Conservation (phyloP, 352 stramenopile species). For the Globisporangium okanoganense region DNA sequence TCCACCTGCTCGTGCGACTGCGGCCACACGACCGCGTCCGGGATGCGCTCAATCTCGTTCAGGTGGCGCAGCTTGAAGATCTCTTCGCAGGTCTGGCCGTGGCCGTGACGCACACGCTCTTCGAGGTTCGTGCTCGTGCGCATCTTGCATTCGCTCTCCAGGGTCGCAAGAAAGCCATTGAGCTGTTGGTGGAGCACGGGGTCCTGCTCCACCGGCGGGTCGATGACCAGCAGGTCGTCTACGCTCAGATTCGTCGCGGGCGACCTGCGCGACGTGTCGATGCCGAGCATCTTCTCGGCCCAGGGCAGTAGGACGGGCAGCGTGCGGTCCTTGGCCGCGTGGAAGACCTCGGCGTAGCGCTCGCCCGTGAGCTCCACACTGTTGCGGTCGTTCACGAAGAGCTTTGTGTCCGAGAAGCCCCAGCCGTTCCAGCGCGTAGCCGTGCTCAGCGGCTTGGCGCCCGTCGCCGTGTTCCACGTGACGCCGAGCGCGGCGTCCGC, state of each 20-base stretch:
- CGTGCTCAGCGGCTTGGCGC: slow-evolving; percentile 17
- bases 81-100: slow-evolving; percentile 74
- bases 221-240: slow-evolving; percentile 25
- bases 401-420: slow-evolving; percentile 66
- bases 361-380: slow-evolving; percentile 57
- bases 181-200: slow-evolving; percentile 22
- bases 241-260: slow-evolving; percentile 25
- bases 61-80: slow-evolving; percentile 54
- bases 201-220: slow-evolving; percentile 11
- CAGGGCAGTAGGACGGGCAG: slow-evolving; percentile 50
- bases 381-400: slow-evolving; percentile 55
- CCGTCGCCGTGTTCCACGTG: slow-evolving; percentile 1
- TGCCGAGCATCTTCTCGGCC: slow-evolving; percentile 50
- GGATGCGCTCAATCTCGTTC: slow-evolving; percentile 53
- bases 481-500: not conserved
- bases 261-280: slow-evolving; percentile 38
- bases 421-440: slow-evolving; percentile 70
- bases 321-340: slow-evolving; percentile 31
- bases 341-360: slow-evolving; percentile 66
- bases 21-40: slow-evolving; percentile 92
- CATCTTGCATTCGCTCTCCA: slow-evolving; percentile 22
- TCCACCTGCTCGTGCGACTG: slow-evolving; percentile 78
- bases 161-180: slow-evolving; percentile 26
- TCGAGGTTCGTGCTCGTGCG: slow-evolving; percentile 35
- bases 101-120: slow-evolving; percentile 59